Evolutionary conservation across 805 yeast genomes (phyloP).

Genomic region (Saturnispora sanitii): DNA sequence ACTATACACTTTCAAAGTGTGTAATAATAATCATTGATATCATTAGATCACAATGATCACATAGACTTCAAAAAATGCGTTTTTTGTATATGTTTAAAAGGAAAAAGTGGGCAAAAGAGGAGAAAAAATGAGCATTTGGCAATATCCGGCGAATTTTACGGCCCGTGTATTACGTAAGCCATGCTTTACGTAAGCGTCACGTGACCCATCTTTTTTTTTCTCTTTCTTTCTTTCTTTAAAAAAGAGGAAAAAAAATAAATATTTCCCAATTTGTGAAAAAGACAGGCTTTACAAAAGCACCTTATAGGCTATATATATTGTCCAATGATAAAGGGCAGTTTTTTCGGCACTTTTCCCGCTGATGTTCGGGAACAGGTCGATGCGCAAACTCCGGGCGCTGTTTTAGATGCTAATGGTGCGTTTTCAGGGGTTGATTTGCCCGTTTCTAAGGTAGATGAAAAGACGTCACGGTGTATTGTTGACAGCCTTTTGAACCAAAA

Average conservation of each 20-base stretch:
- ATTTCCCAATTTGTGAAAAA: not conserved
- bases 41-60: no score
- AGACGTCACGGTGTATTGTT: constrained; percentile 3
- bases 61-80: no score
- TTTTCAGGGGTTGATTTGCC: not conserved
- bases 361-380: not conserved
- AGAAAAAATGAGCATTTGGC: not conserved
- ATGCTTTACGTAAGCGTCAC: not conserved
- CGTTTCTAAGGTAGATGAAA: no score
- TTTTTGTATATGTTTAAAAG: not conserved
- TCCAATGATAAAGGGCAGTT: constrained; percentile 18
- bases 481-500: constrained; percentile 16
- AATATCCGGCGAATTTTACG: not conserved
- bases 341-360: constrained; percentile 14
- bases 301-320: no score
- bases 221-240: not conserved
- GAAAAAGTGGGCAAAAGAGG: not conserved
- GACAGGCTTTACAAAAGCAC: no score
- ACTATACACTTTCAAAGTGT: no score
- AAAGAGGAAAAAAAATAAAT: not conserved
- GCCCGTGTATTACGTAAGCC: not conserved
- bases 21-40: no score
- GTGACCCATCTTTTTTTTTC: not conserved
- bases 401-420: not conserved
- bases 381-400: not conserved